Base-by-base conservation (phyloP, 352 stramenopile species). In the Phytophthora lateralis region DNA sequence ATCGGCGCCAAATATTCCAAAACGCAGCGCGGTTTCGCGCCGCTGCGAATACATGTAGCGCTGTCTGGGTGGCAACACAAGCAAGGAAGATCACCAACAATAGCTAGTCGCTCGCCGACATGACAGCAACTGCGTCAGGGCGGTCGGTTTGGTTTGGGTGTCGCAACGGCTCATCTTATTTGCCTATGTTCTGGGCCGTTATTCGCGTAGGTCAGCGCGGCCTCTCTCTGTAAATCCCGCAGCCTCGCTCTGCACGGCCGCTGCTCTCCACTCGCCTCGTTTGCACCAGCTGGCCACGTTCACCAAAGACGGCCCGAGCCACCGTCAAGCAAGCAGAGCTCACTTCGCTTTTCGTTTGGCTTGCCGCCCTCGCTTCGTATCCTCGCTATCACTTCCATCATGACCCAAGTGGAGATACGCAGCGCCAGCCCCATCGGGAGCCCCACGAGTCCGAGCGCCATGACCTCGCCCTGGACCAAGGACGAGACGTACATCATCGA, bases 401-500 rank as follows among this genome's bases (percentile, higher is more conserved):
- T 78, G 69, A 72, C 52, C 26, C 56, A 72, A 63, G 39, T 73
- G 35, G 54, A 73, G 43, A 57, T 73, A 21, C 48, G 46, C 47
- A 20, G 7, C 39, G 56, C 42, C 7, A 73, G 58, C 51, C 57
- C 58, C 46, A 60, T 75, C 35, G 51, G 66, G 39, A 82, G 74
- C 43, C 74, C 74, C n/a, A 61, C 54, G 35, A 79, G 66, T 30
- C 66, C 72, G 21, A 69, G 45, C 24, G 47, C 60, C 24, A 50
- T 79, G 45, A 55, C 52, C 21, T 89, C 79, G 50, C 82, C 82
- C 15, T 93, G 84, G 84, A 93, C 77, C 39, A 87, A 87, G 66
- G 81, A 89, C 59, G 72, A 73, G 64, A 88, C 79, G 6, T 91
- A 91, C 75, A 91, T 93, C 64, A 90, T 93, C 58, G 83, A 93